A percentile compares a stretch with the other conserved stretches of the same genome.
phyloP scores from a whole-genome alignment of 164 flowering plant genomes.

The Cinnamomum chago region DNA sequence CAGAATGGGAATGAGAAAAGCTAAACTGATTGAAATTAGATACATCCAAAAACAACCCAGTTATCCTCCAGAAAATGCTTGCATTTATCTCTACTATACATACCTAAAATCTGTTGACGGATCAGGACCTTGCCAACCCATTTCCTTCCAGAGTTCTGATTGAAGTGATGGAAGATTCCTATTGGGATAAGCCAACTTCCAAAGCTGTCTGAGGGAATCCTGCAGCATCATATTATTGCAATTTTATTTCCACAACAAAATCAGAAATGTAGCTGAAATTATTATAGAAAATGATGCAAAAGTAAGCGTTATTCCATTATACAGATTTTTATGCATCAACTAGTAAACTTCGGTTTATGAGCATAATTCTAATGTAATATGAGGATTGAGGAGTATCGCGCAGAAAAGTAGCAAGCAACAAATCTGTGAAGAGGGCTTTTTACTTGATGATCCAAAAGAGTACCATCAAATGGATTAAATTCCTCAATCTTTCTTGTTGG shows the following conservation, averaged over 20 bases:
- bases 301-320: not conserved
- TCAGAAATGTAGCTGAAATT: too few relatives aligned
- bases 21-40: not conserved
- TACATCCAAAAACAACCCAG: not conserved
- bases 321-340: too few relatives aligned
- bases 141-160: slow-evolving; percentile 93
- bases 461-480: slow-evolving; percentile 81
- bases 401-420: not conserved
- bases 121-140: slow-evolving; percentile 99
- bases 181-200: slow-evolving; percentile 82
- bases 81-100: not conserved
- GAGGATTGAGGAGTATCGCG: not conserved
- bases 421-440: slow-evolving; percentile 20
- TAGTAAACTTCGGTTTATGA: too few relatives aligned
- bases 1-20: not conserved
- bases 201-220: slow-evolving; percentile 84
- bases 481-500: slow-evolving; percentile 72
- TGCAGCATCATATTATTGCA: slow-evolving; percentile 20
- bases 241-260: not conserved
- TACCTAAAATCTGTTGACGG: slow-evolving; percentile 98
- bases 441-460: slow-evolving; percentile 79
- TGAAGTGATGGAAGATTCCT: slow-evolving; percentile 73
- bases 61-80: not conserved
- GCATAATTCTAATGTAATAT: too few relatives aligned
- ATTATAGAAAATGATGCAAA: too few relatives aligned